Evolutionary conservation across 106 monocot species (phyloP), one percentile per base, ranked within the genome.

Genomic region (Apostasia shenzhenica): DNA sequence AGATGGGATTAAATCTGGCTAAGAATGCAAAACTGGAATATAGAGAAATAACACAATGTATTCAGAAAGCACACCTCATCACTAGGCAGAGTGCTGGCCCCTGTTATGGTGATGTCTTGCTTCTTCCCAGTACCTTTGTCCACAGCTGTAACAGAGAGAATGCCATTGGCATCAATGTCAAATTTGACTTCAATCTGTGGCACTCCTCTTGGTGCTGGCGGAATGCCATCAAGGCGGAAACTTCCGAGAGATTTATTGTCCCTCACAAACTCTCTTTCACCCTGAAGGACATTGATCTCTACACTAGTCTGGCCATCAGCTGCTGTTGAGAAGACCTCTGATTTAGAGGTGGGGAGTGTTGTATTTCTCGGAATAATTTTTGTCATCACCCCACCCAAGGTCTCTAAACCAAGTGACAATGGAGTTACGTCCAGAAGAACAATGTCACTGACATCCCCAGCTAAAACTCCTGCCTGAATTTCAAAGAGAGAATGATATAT

Each of bases 311-410:
- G 93, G 0, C 93, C 93, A 63, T 94, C 93, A 9, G 89, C 93
- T 42, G 93, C 93, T n/a, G 93, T 90, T 0, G 93, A 94, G 82
- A 94, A 94, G 45, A 94, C 93, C 71, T 94, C 93, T 40, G 93
- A 94, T 70, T 94, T 94, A 6, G 93, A 94, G 14, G 93, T 94
- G 8, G 93, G 93, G 54, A 94, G 63, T 1, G 93, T 94, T 8
- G 93, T 94, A 55, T 94, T 94, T 42, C 93, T 75, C 6, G 93
- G 89, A 45, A 94, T 94, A 76, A 94, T 90, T 80, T 94, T 94
- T 37, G 93, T 94, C 93, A 94, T 94, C n/a, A 94, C 93, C 1
- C 93, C 89, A 76, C 93, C 93, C 66, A 94, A 67, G 3, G 93
- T 90, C 74, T 94, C 93, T 58, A 94, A 66, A 64, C 93, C 93